A percentile compares a stretch with the other conserved stretches of the same genome.
Evolutionary conservation across 2,329 filamentous ascomycete genomes (phyloP).

Genomic region (Aspergillus brunneoviolaceus): DNA sequence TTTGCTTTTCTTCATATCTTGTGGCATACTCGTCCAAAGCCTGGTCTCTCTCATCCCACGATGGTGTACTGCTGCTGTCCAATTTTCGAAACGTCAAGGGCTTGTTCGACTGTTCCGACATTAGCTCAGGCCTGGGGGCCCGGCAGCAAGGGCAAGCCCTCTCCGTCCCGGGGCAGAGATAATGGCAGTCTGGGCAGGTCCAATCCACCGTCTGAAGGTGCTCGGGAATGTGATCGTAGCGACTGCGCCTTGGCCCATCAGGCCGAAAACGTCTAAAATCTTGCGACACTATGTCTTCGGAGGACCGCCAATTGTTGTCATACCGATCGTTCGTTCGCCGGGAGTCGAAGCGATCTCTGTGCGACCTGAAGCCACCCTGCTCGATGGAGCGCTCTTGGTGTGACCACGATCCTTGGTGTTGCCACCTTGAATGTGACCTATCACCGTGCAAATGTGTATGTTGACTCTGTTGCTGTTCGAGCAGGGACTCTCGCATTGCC

Average conservation of each 20-base stretch:
- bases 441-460: background rate
- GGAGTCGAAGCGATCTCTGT: background rate
- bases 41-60: background rate
- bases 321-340: no score
- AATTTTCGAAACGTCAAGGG: background rate
- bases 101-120: background rate
- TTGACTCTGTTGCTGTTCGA: background rate
- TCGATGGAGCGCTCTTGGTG: background rate
- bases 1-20: background rate
- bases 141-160: constrained; percentile 30
- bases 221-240: background rate
- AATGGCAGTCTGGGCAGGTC: constrained; percentile 29
- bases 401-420: background rate
- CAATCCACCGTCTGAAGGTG: constrained; percentile 20
- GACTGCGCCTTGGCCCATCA: no score
- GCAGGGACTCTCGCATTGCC: constrained; percentile 30
- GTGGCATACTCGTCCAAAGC: background rate
- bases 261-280: no score
- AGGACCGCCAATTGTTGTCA: no score
- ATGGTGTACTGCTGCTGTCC: background rate
- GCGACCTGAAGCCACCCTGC: background rate
- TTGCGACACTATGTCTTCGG: no score
- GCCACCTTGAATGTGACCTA: background rate
- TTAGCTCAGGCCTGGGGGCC: constrained; percentile 21
- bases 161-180: constrained; percentile 21